Evolutionary conservation across 441 rosid species (phyloP).

Genomic region (Bruguiera hainesii): DNA sequence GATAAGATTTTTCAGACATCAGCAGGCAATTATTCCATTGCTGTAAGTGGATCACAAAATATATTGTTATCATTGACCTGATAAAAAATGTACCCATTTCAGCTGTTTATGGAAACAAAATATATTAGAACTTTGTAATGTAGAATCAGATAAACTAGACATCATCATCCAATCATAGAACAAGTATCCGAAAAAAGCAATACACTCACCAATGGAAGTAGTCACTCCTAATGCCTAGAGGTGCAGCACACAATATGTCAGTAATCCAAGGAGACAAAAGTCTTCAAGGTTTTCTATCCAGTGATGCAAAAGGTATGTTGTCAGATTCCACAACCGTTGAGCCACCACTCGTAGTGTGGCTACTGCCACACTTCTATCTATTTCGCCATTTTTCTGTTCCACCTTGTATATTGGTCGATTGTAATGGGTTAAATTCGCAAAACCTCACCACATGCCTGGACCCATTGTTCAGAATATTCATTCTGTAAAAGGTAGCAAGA

Average conservation of each 20-base stretch:
- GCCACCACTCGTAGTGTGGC: slow-evolving; percentile 43
- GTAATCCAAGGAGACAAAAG: slow-evolving; percentile 98
- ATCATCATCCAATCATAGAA: background rate
- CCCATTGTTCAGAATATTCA: slow-evolving; percentile 99
- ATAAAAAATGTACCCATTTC: too few relatives aligned
- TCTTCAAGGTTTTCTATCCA: slow-evolving; percentile 88
- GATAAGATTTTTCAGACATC: too few relatives aligned
- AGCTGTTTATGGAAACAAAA: too few relatives aligned
- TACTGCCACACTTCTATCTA: slow-evolving; percentile 44
- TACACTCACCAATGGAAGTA: slow-evolving; percentile 90
- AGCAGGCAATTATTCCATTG: too few relatives aligned
- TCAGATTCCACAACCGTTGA: slow-evolving; percentile 41
- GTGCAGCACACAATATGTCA: slow-evolving; percentile 92
- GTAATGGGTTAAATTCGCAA: slow-evolving; percentile 94
- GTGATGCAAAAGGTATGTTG: slow-evolving; percentile 42
- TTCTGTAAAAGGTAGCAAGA: slow-evolving; percentile 45
- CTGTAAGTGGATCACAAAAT: too few relatives aligned
- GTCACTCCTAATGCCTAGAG: slow-evolving; percentile 91
- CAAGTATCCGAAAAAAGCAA: slow-evolving; percentile 5
- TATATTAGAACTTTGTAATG: too few relatives aligned
- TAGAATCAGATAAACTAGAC: too few relatives aligned
- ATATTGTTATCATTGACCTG: too few relatives aligned
- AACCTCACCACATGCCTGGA: slow-evolving; percentile 96
- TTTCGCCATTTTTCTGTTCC: slow-evolving; percentile 59
- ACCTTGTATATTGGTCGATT: slow-evolving; percentile 89